Percentiles rank a stretch among this genome's conserved stretches.
These are phyloP conservation scores for Pyrenula aspistea DNA, from an alignment of 495 filamentous ascomycete species.

Conservation along the genomic window DNA sequence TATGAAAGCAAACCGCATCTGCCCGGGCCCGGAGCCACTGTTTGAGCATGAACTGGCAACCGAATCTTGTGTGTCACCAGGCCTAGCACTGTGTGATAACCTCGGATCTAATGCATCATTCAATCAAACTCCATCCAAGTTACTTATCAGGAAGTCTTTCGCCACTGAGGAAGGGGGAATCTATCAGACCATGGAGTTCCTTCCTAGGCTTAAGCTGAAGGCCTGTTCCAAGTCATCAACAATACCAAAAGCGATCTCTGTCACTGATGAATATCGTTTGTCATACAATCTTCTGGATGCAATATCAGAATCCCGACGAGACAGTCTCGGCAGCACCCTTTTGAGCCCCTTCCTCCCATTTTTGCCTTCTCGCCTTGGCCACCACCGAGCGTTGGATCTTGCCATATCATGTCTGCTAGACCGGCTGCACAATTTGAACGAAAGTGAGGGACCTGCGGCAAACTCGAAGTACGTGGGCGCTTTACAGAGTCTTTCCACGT, in stretches of 20 bases:
- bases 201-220: neutral
- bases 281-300: neutral
- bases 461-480: neutral
- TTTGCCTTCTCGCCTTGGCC: neutral
- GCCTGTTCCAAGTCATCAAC: neutral
- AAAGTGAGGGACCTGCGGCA: neutral
- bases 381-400: neutral
- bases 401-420: neutral
- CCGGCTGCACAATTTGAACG: neutral
- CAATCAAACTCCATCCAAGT: too few species aligned
- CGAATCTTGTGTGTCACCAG: too few species aligned
- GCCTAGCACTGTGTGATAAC: too few species aligned
- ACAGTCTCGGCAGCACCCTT: neutral
- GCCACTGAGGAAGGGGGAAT: neutral
- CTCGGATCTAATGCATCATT: too few species aligned
- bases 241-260: neutral
- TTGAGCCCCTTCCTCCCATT: neutral
- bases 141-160: neutral
- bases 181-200: neutral
- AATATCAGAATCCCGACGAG: neutral
- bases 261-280: neutral
- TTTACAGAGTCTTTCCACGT: neutral
- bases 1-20: conserved; percentile 12
- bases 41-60: too few species aligned
- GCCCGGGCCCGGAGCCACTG: conserved; percentile 6